Evolutionary conservation across 306 rosid genomes (phyloP).

Genomic region (Luffa aegyptiaca): DNA sequence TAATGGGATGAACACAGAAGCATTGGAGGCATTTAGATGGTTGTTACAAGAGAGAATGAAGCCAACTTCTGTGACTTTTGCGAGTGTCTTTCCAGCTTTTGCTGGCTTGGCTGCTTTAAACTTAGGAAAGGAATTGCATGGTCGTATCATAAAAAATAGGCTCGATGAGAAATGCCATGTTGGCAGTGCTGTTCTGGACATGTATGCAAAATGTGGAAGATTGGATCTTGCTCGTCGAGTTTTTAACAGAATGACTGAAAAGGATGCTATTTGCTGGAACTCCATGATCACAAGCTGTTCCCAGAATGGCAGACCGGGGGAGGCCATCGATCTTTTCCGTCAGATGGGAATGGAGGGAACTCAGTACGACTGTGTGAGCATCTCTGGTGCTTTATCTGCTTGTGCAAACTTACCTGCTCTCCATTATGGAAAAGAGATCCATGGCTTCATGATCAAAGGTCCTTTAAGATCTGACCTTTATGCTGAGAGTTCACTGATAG

Average conservation of each 20-base stretch:
- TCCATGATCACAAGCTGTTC: slow-evolving; percentile 62
- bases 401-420: slow-evolving; percentile 57
- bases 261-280: slow-evolving; percentile 78
- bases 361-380: slow-evolving; percentile 49
- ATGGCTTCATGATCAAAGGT: slow-evolving; percentile 45
- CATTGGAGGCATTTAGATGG: slow-evolving; percentile 49
- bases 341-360: slow-evolving; percentile 53
- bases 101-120: slow-evolving; percentile 52
- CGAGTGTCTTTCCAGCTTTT: slow-evolving; percentile 68
- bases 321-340: slow-evolving; percentile 51
- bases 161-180: slow-evolving; percentile 34
- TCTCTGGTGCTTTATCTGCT: slow-evolving; percentile 61
- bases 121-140: slow-evolving; percentile 67
- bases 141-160: slow-evolving; percentile 37
- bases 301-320: slow-evolving; percentile 59
- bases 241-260: slow-evolving; percentile 40
- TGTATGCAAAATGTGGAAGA: slow-evolving; percentile 85
- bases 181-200: slow-evolving; percentile 58
- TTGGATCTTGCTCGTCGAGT: slow-evolving; percentile 49
- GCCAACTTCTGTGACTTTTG: slow-evolving; percentile 56
- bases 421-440: slow-evolving; percentile 59
- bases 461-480: slow-evolving; percentile 37
- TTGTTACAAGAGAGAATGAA: slow-evolving; percentile 40
- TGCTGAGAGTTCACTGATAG: slow-evolving; percentile 56
- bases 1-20: slow-evolving; percentile 45